These are phyloP conservation scores for Lachnellula willkommii DNA, from an alignment of 2,329 filamentous ascomycete species.

Conservation along the genomic window DNA sequence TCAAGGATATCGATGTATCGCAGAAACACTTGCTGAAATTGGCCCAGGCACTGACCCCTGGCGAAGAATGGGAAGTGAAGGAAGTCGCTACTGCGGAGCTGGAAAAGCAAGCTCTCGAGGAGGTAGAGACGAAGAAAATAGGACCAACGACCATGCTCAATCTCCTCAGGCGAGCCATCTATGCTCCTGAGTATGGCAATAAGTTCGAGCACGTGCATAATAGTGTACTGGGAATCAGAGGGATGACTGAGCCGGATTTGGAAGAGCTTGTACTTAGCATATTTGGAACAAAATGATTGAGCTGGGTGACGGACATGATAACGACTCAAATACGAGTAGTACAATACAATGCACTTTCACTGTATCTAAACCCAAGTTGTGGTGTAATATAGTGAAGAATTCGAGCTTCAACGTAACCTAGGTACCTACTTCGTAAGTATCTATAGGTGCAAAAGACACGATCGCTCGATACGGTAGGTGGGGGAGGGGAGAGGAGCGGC, in stretches of 20 bases:
- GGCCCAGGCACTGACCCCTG: conserved; percentile 29
- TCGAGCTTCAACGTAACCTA: too few species aligned
- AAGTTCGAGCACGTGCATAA: conserved; percentile 36
- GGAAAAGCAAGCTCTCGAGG: conserved; percentile 15
- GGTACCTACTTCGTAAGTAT: too few species aligned
- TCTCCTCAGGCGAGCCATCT: conserved; percentile 32
- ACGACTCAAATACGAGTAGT: too few species aligned
- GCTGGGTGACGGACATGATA: background rate
- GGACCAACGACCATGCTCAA: conserved; percentile 29
- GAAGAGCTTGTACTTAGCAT: conserved; percentile 28
- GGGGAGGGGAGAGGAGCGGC: too few species aligned
- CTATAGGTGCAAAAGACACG: too few species aligned
- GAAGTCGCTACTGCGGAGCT: conserved; percentile 17
- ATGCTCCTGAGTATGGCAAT: conserved; percentile 30
- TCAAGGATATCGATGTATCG: conserved; percentile 41
- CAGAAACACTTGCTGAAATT: conserved; percentile 37
- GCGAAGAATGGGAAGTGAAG: conserved; percentile 25
- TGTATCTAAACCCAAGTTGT: too few species aligned
- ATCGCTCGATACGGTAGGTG: too few species aligned
- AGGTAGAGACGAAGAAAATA: conserved; percentile 15
- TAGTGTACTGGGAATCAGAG: conserved; percentile 39
- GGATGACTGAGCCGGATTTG: conserved; percentile 37
- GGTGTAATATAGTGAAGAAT: too few species aligned
- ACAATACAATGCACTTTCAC: too few species aligned
- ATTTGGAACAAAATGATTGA: conserved; percentile 10